Conservation (phyloP, 768 basidiomycete species). For the Tephrocybe sp. region DNA sequence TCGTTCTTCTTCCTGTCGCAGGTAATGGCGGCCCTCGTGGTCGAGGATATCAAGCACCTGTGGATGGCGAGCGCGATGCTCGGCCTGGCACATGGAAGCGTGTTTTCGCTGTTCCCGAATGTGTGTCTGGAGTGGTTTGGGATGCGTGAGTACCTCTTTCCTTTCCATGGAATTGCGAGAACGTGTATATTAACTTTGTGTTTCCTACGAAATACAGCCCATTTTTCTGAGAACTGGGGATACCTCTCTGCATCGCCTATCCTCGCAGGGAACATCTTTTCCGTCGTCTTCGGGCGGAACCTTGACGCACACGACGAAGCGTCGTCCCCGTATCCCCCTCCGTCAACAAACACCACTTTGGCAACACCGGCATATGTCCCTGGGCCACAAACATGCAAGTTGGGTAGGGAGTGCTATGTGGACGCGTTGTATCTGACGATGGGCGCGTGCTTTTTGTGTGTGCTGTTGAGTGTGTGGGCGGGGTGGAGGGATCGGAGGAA, state of each 20-base stretch:
- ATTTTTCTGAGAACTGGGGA: constrained; percentile 88
- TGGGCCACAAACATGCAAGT: constrained; percentile 33
- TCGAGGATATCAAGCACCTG: constrained; percentile 56
- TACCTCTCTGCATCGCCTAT: constrained; percentile 72
- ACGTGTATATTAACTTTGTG: background rate
- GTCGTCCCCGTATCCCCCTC: background rate
- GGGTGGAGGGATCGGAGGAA: constrained; percentile 44
- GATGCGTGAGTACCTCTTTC: constrained; percentile 52
- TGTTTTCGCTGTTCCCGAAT: constrained; percentile 73
- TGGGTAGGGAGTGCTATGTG: constrained; percentile 59
- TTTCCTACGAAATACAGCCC: constrained; percentile 33
- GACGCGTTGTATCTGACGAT: constrained; percentile 53
- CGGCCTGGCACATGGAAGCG: constrained; percentile 69
- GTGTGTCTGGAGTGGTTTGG: constrained; percentile 89
- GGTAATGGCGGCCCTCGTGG: constrained; percentile 51
- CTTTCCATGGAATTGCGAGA: background rate
- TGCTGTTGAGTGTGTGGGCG: constrained; percentile 49
- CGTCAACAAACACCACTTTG: constrained; percentile 5
- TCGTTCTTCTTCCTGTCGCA: constrained; percentile 72
- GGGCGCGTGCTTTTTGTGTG: constrained; percentile 40
- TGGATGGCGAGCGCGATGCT: constrained; percentile 58
- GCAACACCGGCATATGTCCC: constrained; percentile 25
- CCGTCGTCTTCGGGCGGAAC: constrained; percentile 78
- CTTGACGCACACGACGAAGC: constrained; percentile 62
- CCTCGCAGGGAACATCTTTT: constrained; percentile 80